phyloP scores from a whole-genome alignment of 345 rosid genomes.

The Boechera stricta region DNA sequence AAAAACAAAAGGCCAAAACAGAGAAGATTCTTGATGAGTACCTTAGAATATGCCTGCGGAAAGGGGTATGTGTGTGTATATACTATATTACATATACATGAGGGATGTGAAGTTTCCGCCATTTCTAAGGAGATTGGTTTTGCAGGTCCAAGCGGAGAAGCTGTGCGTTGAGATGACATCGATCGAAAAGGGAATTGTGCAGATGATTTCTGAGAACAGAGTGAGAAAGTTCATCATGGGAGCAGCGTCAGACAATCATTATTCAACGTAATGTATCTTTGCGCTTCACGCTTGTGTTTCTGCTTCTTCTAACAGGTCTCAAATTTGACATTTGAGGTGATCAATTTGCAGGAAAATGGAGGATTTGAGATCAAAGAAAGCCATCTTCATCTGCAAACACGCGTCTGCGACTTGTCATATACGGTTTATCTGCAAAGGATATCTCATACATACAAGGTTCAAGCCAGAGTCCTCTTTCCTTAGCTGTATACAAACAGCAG shows the following conservation, averaged over 20 bases:
- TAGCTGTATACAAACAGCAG: constrained; percentile 19
- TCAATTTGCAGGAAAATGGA: constrained; percentile 64
- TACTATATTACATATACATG: not conserved
- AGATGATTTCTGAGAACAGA: constrained; percentile 52
- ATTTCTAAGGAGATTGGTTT: constrained; percentile 30
- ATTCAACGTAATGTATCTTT: constrained; percentile 53
- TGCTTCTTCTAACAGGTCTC: not conserved
- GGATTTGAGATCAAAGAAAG: constrained; percentile 77
- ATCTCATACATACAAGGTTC: constrained; percentile 66
- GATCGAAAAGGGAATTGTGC: constrained; percentile 69
- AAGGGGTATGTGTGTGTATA: constrained; percentile 62
- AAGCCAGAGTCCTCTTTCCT: constrained; percentile 25
- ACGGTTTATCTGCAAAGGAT: constrained; percentile 73
- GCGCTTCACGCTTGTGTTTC: constrained; percentile 5
- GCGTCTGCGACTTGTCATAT: constrained; percentile 73
- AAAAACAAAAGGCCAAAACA: constrained; percentile 59
- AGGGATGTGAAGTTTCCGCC: not conserved
- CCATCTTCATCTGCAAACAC: constrained; percentile 52
- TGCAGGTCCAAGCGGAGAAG: constrained; percentile 74
- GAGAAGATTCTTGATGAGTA: constrained; percentile 58
- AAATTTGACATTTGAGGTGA: constrained; percentile 23
- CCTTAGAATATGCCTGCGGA: constrained; percentile 52
- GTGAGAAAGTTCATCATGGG: constrained; percentile 82
- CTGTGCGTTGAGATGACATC: constrained; percentile 52
- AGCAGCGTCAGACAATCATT: constrained; percentile 75